A percentile compares a stretch with the other conserved stretches of the same genome.
phyloP scores from a whole-genome alignment of 2,329 filamentous ascomycete genomes.

The Sarocladium brachiariae region DNA sequence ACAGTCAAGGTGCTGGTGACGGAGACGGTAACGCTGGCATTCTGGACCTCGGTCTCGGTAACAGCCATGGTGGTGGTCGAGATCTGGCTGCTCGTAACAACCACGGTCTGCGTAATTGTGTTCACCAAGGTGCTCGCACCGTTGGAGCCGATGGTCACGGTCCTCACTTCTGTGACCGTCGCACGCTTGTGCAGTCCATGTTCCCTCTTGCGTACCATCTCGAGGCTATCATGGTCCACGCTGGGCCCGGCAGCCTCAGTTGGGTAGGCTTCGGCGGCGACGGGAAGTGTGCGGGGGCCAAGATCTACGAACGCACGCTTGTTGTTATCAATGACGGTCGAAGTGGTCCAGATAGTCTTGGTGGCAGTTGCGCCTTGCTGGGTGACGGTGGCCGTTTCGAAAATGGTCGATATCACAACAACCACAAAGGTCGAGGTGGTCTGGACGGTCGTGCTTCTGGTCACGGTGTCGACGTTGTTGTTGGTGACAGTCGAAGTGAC shows the following conservation, averaged over 20 bases:
- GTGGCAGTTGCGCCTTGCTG: conserved; percentile 27
- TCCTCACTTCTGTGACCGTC: conserved; percentile 24
- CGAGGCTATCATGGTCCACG: conserved; percentile 1
- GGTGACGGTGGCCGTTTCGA: conserved; percentile 22
- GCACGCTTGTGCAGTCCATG: conserved; percentile 26
- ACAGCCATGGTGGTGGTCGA: conserved; percentile 23
- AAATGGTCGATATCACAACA: conserved; percentile 20
- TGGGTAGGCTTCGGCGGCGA: conserved; percentile 6
- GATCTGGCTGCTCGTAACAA: conserved; percentile 23
- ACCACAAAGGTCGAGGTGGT: conserved; percentile 15
- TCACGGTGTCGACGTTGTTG: conserved; percentile 10
- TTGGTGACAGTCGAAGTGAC: conserved; percentile 25
- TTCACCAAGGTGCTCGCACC: conserved; percentile 20
- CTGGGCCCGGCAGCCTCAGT: not conserved
- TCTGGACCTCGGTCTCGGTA: conserved; percentile 26
- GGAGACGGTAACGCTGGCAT: conserved; percentile 32
- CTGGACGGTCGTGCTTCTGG: conserved; percentile 10
- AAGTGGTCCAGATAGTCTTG: conserved; percentile 27
- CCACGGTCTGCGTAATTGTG: conserved; percentile 24
- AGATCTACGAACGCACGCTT: conserved; percentile 20
- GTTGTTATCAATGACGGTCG: conserved; percentile 26
- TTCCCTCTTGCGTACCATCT: conserved; percentile 4
- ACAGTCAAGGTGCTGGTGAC: conserved; percentile 29
- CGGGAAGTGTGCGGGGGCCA: not conserved
- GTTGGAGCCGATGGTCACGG: conserved; percentile 22